Conservation (phyloP, 1,284 basidiomycete species). For the Ceratobasidium sp. region DNA sequence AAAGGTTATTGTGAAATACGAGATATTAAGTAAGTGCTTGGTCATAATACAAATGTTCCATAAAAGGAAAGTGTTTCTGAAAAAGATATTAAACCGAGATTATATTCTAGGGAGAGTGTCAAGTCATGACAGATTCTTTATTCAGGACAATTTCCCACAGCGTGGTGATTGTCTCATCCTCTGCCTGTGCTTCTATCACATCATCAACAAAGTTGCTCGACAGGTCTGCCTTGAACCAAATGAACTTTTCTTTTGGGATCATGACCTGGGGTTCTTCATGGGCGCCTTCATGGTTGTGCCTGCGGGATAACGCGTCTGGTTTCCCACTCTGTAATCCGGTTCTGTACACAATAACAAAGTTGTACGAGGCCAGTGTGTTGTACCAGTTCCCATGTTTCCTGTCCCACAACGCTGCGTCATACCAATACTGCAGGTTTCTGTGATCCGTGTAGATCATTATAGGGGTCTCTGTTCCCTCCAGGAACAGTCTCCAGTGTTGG, state of each 20-base stretch:
- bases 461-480: constrained; percentile 46
- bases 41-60: too few species aligned
- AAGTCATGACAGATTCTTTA: not conserved
- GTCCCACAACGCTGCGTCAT: constrained; percentile 52
- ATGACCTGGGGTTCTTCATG: constrained; percentile 16
- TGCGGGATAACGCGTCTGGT: constrained; percentile 53
- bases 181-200: not conserved
- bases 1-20: too few species aligned
- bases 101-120: too few species aligned
- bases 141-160: not conserved
- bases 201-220: not conserved
- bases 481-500: constrained; percentile 53
- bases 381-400: constrained; percentile 42
- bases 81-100: too few species aligned
- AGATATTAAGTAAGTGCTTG: too few species aligned
- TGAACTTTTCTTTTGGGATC: not conserved
- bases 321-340: constrained; percentile 6
- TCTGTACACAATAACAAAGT: not conserved
- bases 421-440: constrained; percentile 22
- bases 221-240: too few species aligned
- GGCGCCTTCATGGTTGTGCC: constrained; percentile 44
- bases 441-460: constrained; percentile 29
- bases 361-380: not conserved
- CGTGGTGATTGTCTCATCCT: not conserved
- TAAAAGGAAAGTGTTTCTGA: too few species aligned